A percentile compares a stretch with the other conserved stretches of the same genome.
Evolutionary conservation across 139 green algal genomes (phyloP).

Genomic region (Coccomyxa sp.): DNA sequence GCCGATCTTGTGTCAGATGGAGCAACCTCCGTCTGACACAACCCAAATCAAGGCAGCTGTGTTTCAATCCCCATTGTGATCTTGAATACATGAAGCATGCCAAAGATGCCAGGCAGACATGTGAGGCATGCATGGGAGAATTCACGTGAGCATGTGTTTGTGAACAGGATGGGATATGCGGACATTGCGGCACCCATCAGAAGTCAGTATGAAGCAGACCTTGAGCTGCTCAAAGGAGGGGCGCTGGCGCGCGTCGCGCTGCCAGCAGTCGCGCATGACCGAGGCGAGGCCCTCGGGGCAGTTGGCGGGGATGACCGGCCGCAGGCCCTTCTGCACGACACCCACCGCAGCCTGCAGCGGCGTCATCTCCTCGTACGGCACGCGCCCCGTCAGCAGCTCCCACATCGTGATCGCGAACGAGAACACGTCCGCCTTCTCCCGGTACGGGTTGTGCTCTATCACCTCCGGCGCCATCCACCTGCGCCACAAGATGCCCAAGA

Average conservation of each 20-base stretch:
- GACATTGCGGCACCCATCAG: too few relatives aligned
- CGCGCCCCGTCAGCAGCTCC: conserved; percentile 87
- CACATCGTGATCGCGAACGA: conserved; percentile 87
- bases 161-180: too few relatives aligned
- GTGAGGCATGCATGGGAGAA: too few relatives aligned
- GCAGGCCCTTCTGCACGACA: conserved; percentile 96
- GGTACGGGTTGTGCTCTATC: conserved; percentile 97
- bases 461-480: conserved; percentile 99
- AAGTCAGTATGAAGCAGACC: neutral
- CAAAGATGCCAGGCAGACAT: neutral
- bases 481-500: neutral
- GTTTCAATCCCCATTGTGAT: neutral
- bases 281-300: conserved; percentile 61
- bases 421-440: conserved; percentile 81
- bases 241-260: conserved; percentile 30
- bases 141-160: too few relatives aligned
- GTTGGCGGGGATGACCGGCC: conserved; percentile 69
- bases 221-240: conserved; percentile 52
- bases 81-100: neutral
- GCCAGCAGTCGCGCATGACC: conserved; percentile 83
- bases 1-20: neutral
- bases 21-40: neutral
- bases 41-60: neutral
- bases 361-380: conserved; percentile 92
- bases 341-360: conserved; percentile 84